Evolutionary conservation across 257 asterid species (phyloP).

Genomic region (Fraxinus excelsior): DNA sequence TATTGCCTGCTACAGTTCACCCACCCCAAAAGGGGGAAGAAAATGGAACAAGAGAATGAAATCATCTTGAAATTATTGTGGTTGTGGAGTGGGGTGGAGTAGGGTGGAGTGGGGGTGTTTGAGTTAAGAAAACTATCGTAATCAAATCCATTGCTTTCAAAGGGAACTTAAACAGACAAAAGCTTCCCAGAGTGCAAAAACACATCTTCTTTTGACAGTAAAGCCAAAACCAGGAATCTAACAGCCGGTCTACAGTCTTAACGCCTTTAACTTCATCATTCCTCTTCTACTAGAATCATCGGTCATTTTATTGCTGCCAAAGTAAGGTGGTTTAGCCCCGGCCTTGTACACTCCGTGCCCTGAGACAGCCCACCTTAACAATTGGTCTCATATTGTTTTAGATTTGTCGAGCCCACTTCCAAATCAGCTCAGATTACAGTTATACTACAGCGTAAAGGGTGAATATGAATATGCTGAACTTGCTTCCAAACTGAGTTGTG

Average conservation of each 20-base stretch:
- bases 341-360: background rate
- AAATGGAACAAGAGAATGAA: constrained; percentile 15
- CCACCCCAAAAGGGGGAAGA: constrained; percentile 21
- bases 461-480: no score
- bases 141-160: constrained; percentile 32
- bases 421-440: no score
- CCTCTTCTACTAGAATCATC: constrained; percentile 33
- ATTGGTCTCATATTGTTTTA: background rate
- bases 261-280: constrained; percentile 38
- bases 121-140: background rate
- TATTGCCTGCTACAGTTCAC: background rate
- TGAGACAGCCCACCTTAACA: background rate
- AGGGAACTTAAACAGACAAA: constrained; percentile 52
- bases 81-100: background rate
- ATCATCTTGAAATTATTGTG: background rate
- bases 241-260: constrained; percentile 31
- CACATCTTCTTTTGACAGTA: constrained; percentile 36
- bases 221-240: constrained; percentile 60
- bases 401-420: background rate
- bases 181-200: constrained; percentile 41
- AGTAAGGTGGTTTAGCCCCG: background rate
- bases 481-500: no score
- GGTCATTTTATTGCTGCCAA: constrained; percentile 29
- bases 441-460: no score
- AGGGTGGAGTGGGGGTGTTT: background rate